phyloP scores from a whole-genome alignment of 768 basidiomycete genomes.

The Leccinum variicolor region DNA sequence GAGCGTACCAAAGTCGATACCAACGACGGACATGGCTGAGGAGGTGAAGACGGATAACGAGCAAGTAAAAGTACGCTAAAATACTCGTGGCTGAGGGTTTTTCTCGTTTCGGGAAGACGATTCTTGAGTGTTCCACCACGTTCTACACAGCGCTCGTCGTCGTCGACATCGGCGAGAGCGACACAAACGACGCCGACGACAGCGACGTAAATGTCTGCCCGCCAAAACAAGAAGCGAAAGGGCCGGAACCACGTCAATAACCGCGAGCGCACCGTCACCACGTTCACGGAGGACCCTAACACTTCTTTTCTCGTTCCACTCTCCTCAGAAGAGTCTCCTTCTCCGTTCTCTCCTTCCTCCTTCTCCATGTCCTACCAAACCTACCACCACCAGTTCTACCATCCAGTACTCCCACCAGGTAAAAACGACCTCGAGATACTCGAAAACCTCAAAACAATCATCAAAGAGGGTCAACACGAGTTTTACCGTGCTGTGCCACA shows the following conservation, averaged over 20 bases:
- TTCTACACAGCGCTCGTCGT: conserved; percentile 14
- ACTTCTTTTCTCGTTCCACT: conserved; percentile 51
- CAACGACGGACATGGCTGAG: conserved; percentile 79
- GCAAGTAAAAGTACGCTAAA: not conserved
- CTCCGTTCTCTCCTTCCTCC: conserved; percentile 37
- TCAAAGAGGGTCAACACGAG: conserved; percentile 71
- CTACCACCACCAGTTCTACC: conserved; percentile 30
- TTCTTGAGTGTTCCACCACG: conserved; percentile 27
- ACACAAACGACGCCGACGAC: not conserved
- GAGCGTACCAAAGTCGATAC: conserved; percentile 89
- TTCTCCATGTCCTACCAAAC: conserved; percentile 39
- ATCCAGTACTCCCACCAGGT: conserved; percentile 44
- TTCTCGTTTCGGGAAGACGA: conserved; percentile 20
- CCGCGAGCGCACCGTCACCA: conserved; percentile 67
- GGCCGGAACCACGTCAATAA: conserved; percentile 49
- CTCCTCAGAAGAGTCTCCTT: conserved; percentile 48
- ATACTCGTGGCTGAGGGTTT: conserved; percentile 16
- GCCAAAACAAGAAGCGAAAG: conserved; percentile 64
- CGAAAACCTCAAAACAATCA: conserved; percentile 69
- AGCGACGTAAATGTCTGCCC: conserved; percentile 44
- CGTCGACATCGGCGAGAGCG: not conserved
- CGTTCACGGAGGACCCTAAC: conserved; percentile 58
- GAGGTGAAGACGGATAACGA: not conserved
- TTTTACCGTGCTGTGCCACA: conserved; percentile 64
- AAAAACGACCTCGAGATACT: conserved; percentile 70